phyloP scores from a whole-genome alignment of 768 basidiomycete genomes.

The Cystofilobasidium macerans region DNA sequence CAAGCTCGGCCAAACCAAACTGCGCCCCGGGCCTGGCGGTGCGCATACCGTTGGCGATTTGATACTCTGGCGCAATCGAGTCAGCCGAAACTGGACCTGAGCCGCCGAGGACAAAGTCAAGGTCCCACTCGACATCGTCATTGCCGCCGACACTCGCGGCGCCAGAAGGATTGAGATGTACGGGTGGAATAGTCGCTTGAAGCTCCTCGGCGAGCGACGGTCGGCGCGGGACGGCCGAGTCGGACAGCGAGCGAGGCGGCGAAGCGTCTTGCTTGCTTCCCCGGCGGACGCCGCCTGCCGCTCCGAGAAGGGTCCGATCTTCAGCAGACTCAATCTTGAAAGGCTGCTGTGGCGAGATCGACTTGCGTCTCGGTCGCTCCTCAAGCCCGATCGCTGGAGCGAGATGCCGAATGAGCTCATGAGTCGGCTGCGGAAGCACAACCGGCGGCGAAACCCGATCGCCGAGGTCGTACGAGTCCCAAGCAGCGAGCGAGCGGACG shows the following conservation, averaged over 20 bases:
- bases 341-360: background rate
- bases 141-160: slow-evolving; percentile 4
- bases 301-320: background rate
- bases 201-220: slow-evolving; percentile 23
- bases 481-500: background rate
- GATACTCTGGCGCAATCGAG: background rate
- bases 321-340: background rate
- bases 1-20: background rate
- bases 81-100: background rate
- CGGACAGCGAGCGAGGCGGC: slow-evolving; percentile 23
- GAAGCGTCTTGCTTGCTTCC: background rate
- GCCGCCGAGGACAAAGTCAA: slow-evolving; percentile 21
- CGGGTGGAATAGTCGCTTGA: background rate
- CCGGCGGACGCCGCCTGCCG: background rate
- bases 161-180: background rate
- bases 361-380: background rate
- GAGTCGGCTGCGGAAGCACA: background rate
- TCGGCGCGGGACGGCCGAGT: slow-evolving; percentile 26
- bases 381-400: slow-evolving; percentile 5
- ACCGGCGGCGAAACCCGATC: too few species aligned
- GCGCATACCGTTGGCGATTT: background rate
- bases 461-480: background rate
- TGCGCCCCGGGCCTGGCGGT: background rate
- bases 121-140: slow-evolving; percentile 25
- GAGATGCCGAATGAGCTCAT: slow-evolving; percentile 6